Evolutionary conservation across 2,329 filamentous ascomycete species (phyloP).

Genomic region (Ascochyta koolunga): DNA sequence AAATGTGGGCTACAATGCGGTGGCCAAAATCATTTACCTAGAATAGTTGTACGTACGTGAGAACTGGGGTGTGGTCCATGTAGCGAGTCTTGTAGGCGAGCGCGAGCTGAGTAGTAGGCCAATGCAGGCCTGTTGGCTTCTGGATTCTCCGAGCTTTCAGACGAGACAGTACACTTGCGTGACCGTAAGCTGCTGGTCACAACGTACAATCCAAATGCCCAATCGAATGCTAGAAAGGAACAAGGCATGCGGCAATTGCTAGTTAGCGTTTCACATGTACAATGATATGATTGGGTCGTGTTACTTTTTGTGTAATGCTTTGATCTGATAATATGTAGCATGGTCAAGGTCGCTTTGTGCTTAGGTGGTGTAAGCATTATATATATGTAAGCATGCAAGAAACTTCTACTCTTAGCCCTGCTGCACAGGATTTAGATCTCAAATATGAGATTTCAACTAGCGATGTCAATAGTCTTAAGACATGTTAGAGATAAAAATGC

Average conservation of each 20-base stretch:
- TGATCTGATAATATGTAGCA: neutral
- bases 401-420: neutral
- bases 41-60: neutral
- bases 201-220: slow-evolving; percentile 13
- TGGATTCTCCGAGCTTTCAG: slow-evolving; percentile 13
- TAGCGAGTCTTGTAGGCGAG: slow-evolving; percentile 9
- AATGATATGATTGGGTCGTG: neutral
- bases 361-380: slow-evolving; percentile 2
- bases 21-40: slow-evolving; percentile 1
- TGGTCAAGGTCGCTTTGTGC: neutral
- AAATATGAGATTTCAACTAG: neutral
- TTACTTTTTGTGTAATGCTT: slow-evolving; percentile 1
- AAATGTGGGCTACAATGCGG: neutral
- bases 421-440: neutral
- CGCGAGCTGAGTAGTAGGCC: slow-evolving; percentile 20
- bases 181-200: slow-evolving; percentile 22
- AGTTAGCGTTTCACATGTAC: slow-evolving; percentile 2
- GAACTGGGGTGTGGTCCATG: slow-evolving; percentile 2
- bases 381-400: neutral
- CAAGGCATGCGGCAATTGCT: neutral
- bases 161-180: slow-evolving; percentile 17
- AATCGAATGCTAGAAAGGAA: slow-evolving; percentile 11
- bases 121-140: slow-evolving; percentile 13
- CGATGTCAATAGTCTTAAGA: neutral
- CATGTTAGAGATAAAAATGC: too few relatives aligned